Percentiles rank a stretch among this genome's conserved stretches.
Conservation (phyloP, 2,329 filamentous ascomycete species). For the Hypoxylon sp. region DNA sequence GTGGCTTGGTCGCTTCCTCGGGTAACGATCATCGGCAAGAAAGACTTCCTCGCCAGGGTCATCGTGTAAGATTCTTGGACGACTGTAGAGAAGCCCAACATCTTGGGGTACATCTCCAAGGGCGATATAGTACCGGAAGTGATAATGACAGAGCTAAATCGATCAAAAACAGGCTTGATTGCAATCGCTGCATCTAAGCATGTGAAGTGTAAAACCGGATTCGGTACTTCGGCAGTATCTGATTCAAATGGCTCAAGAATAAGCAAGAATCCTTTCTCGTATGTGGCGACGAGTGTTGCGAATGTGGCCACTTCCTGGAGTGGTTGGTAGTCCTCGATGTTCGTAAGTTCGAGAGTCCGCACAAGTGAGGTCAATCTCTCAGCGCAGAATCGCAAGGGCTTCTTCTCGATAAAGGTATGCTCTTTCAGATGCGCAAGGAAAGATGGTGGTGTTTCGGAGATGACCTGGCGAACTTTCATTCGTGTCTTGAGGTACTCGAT, state of each 20-base stretch:
- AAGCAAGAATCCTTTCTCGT: conserved; percentile 94
- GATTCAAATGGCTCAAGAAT: conserved; percentile 99
- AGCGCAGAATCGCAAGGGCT: conserved; percentile 93
- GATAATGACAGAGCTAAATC: conserved; percentile 98
- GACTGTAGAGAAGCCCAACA: conserved; percentile 93
- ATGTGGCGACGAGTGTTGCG: conserved; percentile 94
- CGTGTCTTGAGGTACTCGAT: conserved; percentile 98
- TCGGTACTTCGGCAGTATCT: conserved; percentile 93
- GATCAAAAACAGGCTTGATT: conserved; percentile 96
- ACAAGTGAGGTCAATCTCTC: conserved; percentile 95
- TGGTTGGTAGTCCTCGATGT: conserved; percentile 97
- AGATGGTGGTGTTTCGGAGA: conserved; percentile 95
- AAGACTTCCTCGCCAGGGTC: conserved; percentile 94
- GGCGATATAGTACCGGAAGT: conserved; percentile 98
- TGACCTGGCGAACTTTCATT: conserved; percentile 98
- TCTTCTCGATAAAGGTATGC: conserved; percentile 97
- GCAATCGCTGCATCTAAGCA: conserved; percentile 98
- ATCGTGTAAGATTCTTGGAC: conserved; percentile 98
- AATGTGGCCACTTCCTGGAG: conserved; percentile 98
- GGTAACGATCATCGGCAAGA: conserved; percentile 97
- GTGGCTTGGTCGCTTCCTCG: conserved; percentile 93
- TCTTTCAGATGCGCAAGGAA: conserved; percentile 95
- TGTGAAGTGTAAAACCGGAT: conserved; percentile 96
- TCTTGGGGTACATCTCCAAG: conserved; percentile 98
- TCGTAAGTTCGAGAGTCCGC: conserved; percentile 93